Conservation (phyloP, 2,329 filamentous ascomycete genomes). For the Tympanopsis confertula region DNA sequence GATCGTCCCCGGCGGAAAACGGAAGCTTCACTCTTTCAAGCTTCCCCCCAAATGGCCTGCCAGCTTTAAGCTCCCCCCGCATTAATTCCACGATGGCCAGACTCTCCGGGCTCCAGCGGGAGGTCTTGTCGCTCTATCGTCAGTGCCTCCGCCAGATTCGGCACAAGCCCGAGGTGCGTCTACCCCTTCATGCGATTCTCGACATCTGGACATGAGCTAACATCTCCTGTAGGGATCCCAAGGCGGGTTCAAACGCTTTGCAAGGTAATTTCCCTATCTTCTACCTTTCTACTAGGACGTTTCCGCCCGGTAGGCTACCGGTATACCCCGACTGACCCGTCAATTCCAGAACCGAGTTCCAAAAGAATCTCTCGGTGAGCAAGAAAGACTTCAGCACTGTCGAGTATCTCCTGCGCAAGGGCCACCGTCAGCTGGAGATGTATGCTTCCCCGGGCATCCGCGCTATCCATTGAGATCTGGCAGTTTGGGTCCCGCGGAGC, state of each 20-base stretch:
- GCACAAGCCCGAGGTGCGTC: slow-evolving; percentile 47
- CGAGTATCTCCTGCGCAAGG: slow-evolving; percentile 58
- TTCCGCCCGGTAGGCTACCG: slow-evolving; percentile 1
- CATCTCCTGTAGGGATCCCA: slow-evolving; percentile 8
- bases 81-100: slow-evolving; percentile 11
- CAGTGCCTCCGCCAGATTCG: slow-evolving; percentile 51
- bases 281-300: slow-evolving; percentile 1
- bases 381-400: slow-evolving; percentile 62
- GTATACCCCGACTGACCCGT: neutral
- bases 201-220: slow-evolving; percentile 2
- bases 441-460: slow-evolving; percentile 54
- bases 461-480: slow-evolving; percentile 40
- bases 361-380: slow-evolving; percentile 39
- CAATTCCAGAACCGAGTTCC: slow-evolving; percentile 43
- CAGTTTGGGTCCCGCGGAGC: too few relatives aligned
- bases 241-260: slow-evolving; percentile 30
- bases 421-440: slow-evolving; percentile 53
- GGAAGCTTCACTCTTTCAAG: too few relatives aligned
- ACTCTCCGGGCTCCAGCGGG: slow-evolving; percentile 56
- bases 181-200: slow-evolving; percentile 1
- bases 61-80: too few relatives aligned
- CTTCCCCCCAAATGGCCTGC: too few relatives aligned
- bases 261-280: slow-evolving; percentile 23
- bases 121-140: slow-evolving; percentile 58
- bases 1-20: too few relatives aligned